Base-by-base conservation (phyloP, 2,329 filamentous ascomycete species). In the Harringtonia lauricola region DNA sequence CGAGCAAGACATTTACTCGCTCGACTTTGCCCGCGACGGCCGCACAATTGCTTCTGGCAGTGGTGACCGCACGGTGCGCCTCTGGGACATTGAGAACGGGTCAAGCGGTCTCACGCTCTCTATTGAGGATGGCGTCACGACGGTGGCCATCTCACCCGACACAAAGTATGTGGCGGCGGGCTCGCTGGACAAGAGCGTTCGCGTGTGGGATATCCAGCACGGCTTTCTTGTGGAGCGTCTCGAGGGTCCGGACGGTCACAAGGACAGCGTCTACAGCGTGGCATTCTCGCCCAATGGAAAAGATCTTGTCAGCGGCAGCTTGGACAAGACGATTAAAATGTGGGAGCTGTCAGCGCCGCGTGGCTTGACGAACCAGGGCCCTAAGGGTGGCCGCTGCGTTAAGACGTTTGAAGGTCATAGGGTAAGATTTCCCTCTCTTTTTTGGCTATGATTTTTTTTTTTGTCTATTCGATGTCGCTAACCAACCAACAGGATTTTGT, bases 291-390 rank as follows among this genome's bases (percentile, higher is more conserved):
- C 92, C 24, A 90, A 85, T 55, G 90, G 90, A 49, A 85, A 88
- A 55, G 86, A 94, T 53, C 80, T 98, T 34, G 90, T 96, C 58
- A 94, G 85, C 56, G 92, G 92, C 50, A 94, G 85, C 72, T 69
- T 96, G 54, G 92, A 98, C 62, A 94, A 94, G 72, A 96, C 90
- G 0, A 96, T 96, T 71, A 95, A 95, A 71, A 94, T 96, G 83
- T 98, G 92, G 89, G 89, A 95, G 68, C 74, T 98, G 41, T 81
- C 76, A 44, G 76, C 83, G 19, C 77, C 82, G 36, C 76, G 84
- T 53, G 76, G 81, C 55, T 74, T 80, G 47, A 72, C 78, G 38
- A 78, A 75, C 57, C 72, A 76, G 36, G 78, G 74, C 28, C 74
- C 81, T 9, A 94, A 92, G 70, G 83, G 84, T 30, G 90, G 92